These are phyloP conservation scores for Paracoccidioides brasiliensis DNA, from an alignment of 2,329 filamentous ascomycete species.

Conservation along the genomic window DNA sequence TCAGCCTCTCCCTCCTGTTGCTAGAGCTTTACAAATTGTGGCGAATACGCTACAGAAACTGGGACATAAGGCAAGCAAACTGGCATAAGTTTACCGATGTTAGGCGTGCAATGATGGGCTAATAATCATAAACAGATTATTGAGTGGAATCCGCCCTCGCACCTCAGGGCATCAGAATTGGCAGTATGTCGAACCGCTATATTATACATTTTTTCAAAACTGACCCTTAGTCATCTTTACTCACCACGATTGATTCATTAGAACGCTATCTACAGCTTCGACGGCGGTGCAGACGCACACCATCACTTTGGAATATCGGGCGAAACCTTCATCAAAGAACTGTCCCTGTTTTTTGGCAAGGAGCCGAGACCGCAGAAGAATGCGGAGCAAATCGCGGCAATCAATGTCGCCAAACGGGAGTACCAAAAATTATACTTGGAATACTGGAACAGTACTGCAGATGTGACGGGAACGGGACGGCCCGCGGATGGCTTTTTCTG, in stretches of 20 bases:
- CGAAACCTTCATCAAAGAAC: conserved; percentile 38
- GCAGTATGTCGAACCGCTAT: conserved; percentile 21
- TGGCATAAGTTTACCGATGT: not conserved
- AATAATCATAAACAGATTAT: conserved; percentile 27
- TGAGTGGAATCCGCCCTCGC: conserved; percentile 45
- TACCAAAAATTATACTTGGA: conserved; percentile 49
- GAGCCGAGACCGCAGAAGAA: conserved; percentile 23
- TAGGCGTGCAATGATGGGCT: not conserved
- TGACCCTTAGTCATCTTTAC: not conserved
- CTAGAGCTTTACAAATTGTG: conserved; percentile 40
- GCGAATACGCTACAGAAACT: conserved; percentile 37
- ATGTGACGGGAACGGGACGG: conserved; percentile 36
- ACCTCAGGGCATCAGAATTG: conserved; percentile 28
- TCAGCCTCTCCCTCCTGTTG: conserved; percentile 44
- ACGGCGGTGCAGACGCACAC: conserved; percentile 41
- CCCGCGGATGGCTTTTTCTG: conserved; percentile 41
- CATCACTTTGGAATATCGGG: conserved; percentile 41
- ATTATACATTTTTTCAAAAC: not conserved
- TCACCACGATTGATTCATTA: conserved; percentile 9
- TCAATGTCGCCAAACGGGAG: conserved; percentile 42
- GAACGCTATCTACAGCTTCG: conserved; percentile 19
- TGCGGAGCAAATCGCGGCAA: conserved; percentile 31
- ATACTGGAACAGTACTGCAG: conserved; percentile 47
- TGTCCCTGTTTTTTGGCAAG: conserved; percentile 24
- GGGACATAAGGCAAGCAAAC: conserved; percentile 36